Percentiles rank a stretch among this genome's conserved stretches.
Conservation (phyloP, 139 green algal genomes). For the Ostreobium quekettii region DNA sequence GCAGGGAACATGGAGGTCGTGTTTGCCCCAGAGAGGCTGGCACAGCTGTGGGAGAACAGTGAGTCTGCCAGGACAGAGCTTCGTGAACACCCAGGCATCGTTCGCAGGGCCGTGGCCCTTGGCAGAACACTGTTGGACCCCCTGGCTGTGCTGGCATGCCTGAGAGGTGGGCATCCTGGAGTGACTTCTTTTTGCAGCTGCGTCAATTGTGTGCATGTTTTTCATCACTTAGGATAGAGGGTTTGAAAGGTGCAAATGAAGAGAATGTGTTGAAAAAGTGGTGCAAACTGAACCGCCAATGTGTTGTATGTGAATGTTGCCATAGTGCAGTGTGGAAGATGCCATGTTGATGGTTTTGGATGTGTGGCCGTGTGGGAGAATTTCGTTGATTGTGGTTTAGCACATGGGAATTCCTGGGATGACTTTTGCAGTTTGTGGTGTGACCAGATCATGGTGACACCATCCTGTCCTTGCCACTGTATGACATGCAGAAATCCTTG, state of each 20-base stretch:
- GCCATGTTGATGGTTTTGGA: constrained; percentile 15
- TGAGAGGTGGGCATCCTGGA: constrained; percentile 42
- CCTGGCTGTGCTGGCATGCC: constrained; percentile 61
- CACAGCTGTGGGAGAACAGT: constrained; percentile 68
- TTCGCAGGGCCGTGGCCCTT: constrained; percentile 74
- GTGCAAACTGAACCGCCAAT: too few species aligned
- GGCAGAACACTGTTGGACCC: constrained; percentile 71
- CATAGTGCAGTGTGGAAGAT: too few species aligned
- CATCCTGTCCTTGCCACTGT: constrained; percentile 29
- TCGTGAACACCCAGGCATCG: constrained; percentile 31
- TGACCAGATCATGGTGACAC: constrained; percentile 1
- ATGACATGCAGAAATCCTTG: constrained; percentile 42
- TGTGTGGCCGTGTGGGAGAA: constrained; percentile 4
- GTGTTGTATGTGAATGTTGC: too few species aligned
- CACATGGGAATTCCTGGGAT: too few species aligned
- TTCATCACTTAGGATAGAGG: too few species aligned
- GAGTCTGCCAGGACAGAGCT: constrained; percentile 33
- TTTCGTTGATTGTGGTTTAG: not conserved
- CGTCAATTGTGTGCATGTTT: too few species aligned
- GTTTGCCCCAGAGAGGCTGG: constrained; percentile 59
- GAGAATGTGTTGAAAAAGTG: too few species aligned
- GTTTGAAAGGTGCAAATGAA: too few species aligned
- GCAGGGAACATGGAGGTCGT: constrained; percentile 44
- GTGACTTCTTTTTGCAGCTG: not conserved
- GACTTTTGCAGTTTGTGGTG: not conserved